phyloP scores from a whole-genome alignment of 2,329 filamentous ascomycete species.

The Sporothrix sp. region DNA sequence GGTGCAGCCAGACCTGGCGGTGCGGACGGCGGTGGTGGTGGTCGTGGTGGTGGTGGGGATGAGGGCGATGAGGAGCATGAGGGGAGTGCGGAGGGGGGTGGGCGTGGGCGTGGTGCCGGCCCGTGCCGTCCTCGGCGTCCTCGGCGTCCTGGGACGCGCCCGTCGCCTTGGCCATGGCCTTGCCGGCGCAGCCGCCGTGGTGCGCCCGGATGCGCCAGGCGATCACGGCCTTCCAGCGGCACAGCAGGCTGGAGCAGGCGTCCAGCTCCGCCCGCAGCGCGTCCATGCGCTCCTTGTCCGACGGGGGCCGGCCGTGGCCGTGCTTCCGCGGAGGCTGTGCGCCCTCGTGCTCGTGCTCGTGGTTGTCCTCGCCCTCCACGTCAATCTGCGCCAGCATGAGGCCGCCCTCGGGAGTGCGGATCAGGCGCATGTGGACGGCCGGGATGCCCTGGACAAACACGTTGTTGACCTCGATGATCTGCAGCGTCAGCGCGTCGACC shows the following conservation, averaged over 20 bases:
- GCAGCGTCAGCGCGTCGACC: conserved; percentile 44
- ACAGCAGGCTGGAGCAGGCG: conserved; percentile 38
- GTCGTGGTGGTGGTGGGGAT: conserved; percentile 19
- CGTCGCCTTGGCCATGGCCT: conserved; percentile 1
- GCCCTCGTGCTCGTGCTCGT: not conserved
- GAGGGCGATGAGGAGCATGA: too few relatives aligned
- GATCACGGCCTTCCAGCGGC: conserved; percentile 45
- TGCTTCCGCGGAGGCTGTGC: not conserved
- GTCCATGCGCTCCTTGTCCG: conserved; percentile 4
- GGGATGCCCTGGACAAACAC: conserved; percentile 45
- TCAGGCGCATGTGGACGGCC: conserved; percentile 48
- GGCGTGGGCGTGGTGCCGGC: conserved; percentile 15
- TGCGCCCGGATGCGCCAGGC: conserved; percentile 31
- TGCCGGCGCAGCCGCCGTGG: conserved; percentile 31
- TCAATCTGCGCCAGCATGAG: conserved; percentile 45
- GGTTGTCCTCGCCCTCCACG: conserved; percentile 21
- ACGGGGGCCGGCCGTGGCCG: not conserved
- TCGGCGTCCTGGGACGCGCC: not conserved
- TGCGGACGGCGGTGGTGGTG: conserved; percentile 18
- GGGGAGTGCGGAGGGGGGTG: conserved; percentile 19
- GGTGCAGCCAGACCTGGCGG: conserved; percentile 33
- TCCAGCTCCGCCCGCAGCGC: conserved; percentile 22
- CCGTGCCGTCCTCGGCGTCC: not conserved
- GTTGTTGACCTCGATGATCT: conserved; percentile 50
- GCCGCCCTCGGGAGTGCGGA: conserved; percentile 47